Percentiles rank a stretch among this genome's conserved stretches.
phyloP scores from a whole-genome alignment of 148 eudicot species.

The Talinum fruticosum region DNA sequence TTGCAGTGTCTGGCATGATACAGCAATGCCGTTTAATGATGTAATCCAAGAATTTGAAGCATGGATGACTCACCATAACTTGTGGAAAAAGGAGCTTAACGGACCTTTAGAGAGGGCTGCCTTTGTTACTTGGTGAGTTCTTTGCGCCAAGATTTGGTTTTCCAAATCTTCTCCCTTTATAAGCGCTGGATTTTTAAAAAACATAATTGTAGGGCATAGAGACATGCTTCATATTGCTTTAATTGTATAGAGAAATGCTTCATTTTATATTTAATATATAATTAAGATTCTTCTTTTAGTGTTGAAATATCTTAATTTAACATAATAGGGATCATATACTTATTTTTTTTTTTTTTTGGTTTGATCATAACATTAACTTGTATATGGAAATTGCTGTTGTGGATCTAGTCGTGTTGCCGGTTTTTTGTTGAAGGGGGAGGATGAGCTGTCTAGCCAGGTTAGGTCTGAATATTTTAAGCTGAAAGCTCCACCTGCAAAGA shows the following conservation, averaged over 20 bases:
- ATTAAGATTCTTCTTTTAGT: not conserved
- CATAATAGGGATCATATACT: too few relatives aligned
- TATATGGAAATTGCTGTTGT: too few relatives aligned
- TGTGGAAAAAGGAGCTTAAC: slow-evolving; percentile 52
- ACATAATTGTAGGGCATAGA: too few relatives aligned
- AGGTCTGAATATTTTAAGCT: not conserved
- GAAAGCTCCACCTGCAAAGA: not conserved
- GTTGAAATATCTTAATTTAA: not conserved
- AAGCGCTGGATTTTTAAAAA: not conserved
- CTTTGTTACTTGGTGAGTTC: slow-evolving; percentile 89
- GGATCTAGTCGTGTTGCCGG: too few relatives aligned
- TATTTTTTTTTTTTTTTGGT: too few relatives aligned
- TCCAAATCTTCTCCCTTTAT: not conserved
- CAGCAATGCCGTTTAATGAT: slow-evolving; percentile 78
- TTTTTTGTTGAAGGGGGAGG: not conserved
- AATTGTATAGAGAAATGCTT: not conserved
- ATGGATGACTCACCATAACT: slow-evolving; percentile 60
- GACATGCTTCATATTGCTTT: not conserved
- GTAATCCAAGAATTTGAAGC: slow-evolving; percentile 85
- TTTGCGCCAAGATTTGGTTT: not conserved
- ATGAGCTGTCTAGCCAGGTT: not conserved
- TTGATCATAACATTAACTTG: too few relatives aligned
- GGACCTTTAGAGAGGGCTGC: slow-evolving; percentile 66
- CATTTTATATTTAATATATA: not conserved
- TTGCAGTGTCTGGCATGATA: slow-evolving; percentile 98